A percentile compares a stretch with the other conserved stretches of the same genome.
Evolutionary conservation across 805 yeast genomes (phyloP).

Genomic region (Candida coleopterorum): DNA sequence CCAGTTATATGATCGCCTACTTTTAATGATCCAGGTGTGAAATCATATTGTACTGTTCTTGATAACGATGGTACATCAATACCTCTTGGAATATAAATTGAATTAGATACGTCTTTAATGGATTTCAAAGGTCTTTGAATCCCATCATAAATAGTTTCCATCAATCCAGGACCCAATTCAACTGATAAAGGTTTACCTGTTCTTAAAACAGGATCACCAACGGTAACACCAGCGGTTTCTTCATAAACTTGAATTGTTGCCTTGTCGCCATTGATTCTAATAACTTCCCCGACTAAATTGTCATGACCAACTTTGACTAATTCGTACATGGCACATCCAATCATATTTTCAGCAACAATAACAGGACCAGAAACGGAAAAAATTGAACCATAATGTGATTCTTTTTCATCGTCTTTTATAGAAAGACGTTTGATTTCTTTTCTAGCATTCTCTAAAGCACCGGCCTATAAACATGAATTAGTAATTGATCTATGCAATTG

Average conservation of each 20-base stretch:
- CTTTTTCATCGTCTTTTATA: conserved; percentile 62
- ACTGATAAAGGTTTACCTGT: conserved; percentile 99
- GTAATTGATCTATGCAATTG: background rate
- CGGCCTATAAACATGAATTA: conserved; percentile 57
- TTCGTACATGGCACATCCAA: conserved; percentile 99
- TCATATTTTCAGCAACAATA: conserved; percentile 96
- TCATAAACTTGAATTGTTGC: conserved; percentile 99
- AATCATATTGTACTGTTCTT: conserved; percentile 79
- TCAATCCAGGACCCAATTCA: conserved; percentile 97
- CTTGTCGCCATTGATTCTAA: conserved; percentile 93
- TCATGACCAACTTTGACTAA: conserved; percentile 97
- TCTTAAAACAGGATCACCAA: conserved; percentile 97
- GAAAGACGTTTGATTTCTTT: conserved; percentile 85
- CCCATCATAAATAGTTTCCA: conserved; percentile 99
- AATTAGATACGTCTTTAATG: conserved; percentile 79
- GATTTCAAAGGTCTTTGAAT: conserved; percentile 98
- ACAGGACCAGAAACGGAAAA: conserved; percentile 98
- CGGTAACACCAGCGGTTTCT: conserved; percentile 98
- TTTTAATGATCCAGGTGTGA: conserved; percentile 70
- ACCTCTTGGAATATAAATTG: conserved; percentile 98
- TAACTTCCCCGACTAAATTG: conserved; percentile 95
- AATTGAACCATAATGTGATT: conserved; percentile 80
- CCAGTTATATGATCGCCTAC: conserved; percentile 98
- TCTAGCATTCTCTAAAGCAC: conserved; percentile 95
- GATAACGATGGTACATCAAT: conserved; percentile 93